Base-by-base conservation (phyloP, 768 basidiomycete genomes). In the Lyophyllum shimeji region DNA sequence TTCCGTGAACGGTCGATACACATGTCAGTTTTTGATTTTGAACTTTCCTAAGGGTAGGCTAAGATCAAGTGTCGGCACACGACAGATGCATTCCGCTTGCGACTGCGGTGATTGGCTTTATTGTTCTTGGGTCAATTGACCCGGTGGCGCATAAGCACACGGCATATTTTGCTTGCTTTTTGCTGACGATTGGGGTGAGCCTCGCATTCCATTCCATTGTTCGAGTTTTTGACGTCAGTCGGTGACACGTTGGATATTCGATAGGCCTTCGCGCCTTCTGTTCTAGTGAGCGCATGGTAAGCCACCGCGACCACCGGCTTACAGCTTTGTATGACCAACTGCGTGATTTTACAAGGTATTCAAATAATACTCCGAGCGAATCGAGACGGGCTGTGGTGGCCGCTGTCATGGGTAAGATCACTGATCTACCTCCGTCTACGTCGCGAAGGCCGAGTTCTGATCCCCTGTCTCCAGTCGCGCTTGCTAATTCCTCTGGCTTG, bases 91-190 rank as follows among this genome's bases (percentile, higher is more conserved):
- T 77, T 49, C 73, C 78, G 2, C 64, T 80, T 29, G 67, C 68
- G 18, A 73, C 68, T 20, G 74, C 66, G 17, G 50, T 80, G 3
- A 50, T 70, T 17, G 77, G 78, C 3, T 80, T 80, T 60, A 68
- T 78, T 39, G 64, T 78, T 37, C 72, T 83, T n/a, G 79, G 76
- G 7, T 72, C 71, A 15, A 78, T 81, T 34, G 69, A 82, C 49
- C 69, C 72, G 2, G 45, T 75, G 33, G 62, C 63, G n/a, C 66
- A 78, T 56, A 71, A 71, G 40, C 65, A 70, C 40, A 70, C 76
- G 15, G 80, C 79, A 20, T 83, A 82, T 65, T 82, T 83, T 62
- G 81, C 82, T 12, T 79, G 77, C 55, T 83, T 83, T 69, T 60
- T 83, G 49, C 65, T 83, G 44, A 79, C 77, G 13, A 76, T 76